Evolutionary conservation across 2,329 filamentous ascomycete genomes (phyloP), one percentile per base, ranked within the genome.

Genomic region (Aspergillus vadensis): DNA sequence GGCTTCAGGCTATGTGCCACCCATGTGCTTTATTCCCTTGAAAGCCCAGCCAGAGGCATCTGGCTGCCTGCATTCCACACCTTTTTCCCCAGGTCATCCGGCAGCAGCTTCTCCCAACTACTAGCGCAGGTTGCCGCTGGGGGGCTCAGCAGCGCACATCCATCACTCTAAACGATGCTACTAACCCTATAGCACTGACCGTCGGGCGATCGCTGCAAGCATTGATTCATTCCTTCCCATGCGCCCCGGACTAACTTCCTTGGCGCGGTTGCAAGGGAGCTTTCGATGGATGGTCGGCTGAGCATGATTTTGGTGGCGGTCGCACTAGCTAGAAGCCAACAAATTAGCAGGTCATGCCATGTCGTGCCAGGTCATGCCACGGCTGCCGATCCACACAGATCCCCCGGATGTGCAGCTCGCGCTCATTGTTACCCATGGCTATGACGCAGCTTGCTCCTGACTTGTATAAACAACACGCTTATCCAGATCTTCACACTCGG

Each of bases 291-390:
- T 27, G 47, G 36, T 43, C 38, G 23, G 39, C 19, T 43, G 36
- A 44, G 52, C 52, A 55, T 55, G 52, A 44, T 19, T 23, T 19
- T 19, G 38, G 36, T 43, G 52, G 36, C 52, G 52, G 43, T 47
- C 53, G 43, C 39, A 32, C 39, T 44, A 55, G 53, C 19, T 19
- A 21, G 50, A 14, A 38, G 27, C 52, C 38, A 55, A 21, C 36
- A 19, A 27, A 9, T 25, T 25, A 30, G 43, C 39, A 47, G 53
- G 53, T 55, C 53, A 55, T 25, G 39, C 43, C 48, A 47, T 58
- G 57, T 54, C 50, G 51, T 58, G 57, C 43, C 57, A 54, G 50
- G 50, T 58, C 57, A 58, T 53, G 56, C 56, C 56, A 58, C 50
- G 57, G 50, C 23, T 17, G 25, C 47, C 21, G 52, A 43, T 55